phyloP scores from a whole-genome alignment of 208 protist species.

The Leishmania aethiopica region DNA sequence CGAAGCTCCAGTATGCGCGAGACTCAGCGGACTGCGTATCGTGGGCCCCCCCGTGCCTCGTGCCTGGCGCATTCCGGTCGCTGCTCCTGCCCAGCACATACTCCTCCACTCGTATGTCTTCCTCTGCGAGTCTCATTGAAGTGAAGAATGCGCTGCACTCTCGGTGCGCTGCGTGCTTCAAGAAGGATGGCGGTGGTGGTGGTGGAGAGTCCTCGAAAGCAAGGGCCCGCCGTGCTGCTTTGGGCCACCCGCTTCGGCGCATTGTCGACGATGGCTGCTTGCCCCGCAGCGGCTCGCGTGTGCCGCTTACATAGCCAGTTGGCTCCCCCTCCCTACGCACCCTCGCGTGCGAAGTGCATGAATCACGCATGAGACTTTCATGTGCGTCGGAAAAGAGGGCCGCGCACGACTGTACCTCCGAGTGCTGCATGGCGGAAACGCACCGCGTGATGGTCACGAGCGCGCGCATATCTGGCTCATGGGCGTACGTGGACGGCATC shows the following conservation, averaged over 20 bases:
- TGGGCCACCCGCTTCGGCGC: not conserved
- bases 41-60: not conserved
- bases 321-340: not conserved
- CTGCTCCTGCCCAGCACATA: not conserved
- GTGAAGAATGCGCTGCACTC: not conserved
- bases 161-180: not conserved
- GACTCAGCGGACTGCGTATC: not conserved
- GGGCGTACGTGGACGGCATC: conserved; percentile 12
- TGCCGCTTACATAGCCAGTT: not conserved
- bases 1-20: not conserved
- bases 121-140: not conserved
- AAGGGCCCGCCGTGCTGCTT: not conserved
- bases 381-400: conserved; percentile 4
- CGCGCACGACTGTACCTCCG: conserved; percentile 2
- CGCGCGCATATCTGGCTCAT: conserved; percentile 25
- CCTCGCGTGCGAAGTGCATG: not conserved
- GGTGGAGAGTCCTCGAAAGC: not conserved
- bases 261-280: not conserved
- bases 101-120: not conserved
- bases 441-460: conserved; percentile 23
- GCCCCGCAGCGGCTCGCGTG: not conserved
- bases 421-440: conserved; percentile 19
- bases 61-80: not conserved
- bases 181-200: not conserved
- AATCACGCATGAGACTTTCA: not conserved